These are phyloP conservation scores for Trifolium dubium DNA, from an alignment of 306 rosid genomes.

Conservation along the genomic window DNA sequence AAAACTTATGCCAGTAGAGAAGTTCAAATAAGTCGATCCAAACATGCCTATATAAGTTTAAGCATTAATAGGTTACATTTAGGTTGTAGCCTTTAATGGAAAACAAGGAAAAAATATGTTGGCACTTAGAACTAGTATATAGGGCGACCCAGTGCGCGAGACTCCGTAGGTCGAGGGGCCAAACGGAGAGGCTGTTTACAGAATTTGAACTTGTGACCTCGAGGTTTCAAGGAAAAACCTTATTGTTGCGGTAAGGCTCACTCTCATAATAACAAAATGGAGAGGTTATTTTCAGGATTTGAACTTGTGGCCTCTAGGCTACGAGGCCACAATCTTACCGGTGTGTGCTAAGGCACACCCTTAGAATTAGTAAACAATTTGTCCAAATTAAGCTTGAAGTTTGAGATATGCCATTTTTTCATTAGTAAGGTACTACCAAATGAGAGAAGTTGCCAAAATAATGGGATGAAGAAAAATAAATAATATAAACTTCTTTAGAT, in stretches of 20 bases:
- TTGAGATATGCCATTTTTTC: slow-evolving; percentile 6
- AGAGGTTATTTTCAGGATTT: neutral
- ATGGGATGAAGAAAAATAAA: slow-evolving; percentile 11
- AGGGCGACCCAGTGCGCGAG: neutral
- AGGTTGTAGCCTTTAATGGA: neutral
- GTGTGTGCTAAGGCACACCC: neutral
- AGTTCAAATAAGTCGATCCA: too few species aligned
- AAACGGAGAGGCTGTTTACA: neutral
- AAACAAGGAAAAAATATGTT: neutral
- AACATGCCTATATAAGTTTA: neutral
- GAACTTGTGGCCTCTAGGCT: neutral
- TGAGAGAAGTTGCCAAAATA: slow-evolving; percentile 11
- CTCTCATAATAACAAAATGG: too few species aligned
- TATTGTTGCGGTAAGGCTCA: neutral
- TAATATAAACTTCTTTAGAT: neutral
- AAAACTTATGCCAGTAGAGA: too few species aligned
- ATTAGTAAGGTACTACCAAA: neutral
- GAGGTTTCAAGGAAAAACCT: neutral
- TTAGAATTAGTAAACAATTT: neutral
- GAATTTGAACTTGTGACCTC: neutral
- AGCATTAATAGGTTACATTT: neutral
- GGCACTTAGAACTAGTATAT: neutral
- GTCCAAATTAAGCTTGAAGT: neutral
- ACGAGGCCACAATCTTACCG: neutral
- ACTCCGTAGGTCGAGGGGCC: neutral